phyloP scores from a whole-genome alignment of 169 alveolate species.

The Plasmodium reichenowi region DNA sequence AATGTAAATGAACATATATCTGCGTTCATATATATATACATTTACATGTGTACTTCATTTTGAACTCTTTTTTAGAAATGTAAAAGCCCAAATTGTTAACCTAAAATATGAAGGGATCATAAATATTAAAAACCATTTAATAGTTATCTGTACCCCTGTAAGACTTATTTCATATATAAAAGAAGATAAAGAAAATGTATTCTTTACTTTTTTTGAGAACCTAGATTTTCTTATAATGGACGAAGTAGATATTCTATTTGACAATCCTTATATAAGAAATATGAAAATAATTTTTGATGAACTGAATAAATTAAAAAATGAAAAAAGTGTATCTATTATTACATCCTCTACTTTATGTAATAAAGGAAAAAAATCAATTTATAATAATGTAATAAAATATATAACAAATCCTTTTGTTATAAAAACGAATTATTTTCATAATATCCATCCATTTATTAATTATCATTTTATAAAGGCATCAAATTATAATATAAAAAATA shows the following conservation, averaged over 20 bases:
- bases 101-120: slow-evolving; percentile 9
- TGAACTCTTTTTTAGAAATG: slow-evolving; percentile 17
- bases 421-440: slow-evolving; percentile 47
- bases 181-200: slow-evolving; percentile 24
- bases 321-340: slow-evolving; percentile 22
- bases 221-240: slow-evolving; percentile 59
- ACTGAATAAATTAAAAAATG: slow-evolving; percentile 8
- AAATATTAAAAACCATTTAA: slow-evolving; percentile 4
- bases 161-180: slow-evolving; percentile 43
- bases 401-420: slow-evolving; percentile 32
- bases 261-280: slow-evolving; percentile 40
- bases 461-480: slow-evolving; percentile 48
- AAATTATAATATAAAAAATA: slow-evolving; percentile 18
- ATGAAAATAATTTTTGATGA: slow-evolving; percentile 28
- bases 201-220: slow-evolving; percentile 10
- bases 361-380: slow-evolving; percentile 44
- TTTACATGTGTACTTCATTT: background rate
- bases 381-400: slow-evolving; percentile 41
- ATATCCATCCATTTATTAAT: slow-evolving; percentile 60
- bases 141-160: slow-evolving; percentile 38
- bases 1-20: background rate
- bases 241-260: slow-evolving; percentile 65
- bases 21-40: background rate
- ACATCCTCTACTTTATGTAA: slow-evolving; percentile 61
- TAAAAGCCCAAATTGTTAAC: slow-evolving; percentile 17